Evolutionary conservation across 805 yeast species (phyloP).

Genomic region (Ogataea parapolymorpha): DNA sequence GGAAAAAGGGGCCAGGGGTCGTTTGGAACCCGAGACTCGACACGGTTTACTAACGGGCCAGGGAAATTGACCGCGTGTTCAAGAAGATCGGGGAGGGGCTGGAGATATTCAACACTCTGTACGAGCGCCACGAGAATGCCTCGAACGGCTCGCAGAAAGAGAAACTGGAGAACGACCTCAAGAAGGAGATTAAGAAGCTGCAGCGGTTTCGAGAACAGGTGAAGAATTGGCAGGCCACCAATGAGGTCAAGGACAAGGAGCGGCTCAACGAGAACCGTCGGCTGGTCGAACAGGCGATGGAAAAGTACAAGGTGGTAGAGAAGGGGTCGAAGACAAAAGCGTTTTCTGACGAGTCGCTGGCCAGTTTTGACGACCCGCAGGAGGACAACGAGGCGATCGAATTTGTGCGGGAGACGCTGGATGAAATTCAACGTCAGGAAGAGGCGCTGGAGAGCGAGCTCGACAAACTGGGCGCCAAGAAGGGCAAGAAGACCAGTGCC

Average conservation of each 20-base stretch:
- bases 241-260: slow-evolving; percentile 45
- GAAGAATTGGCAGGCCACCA: slow-evolving; percentile 55
- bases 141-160: slow-evolving; percentile 53
- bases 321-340: slow-evolving; percentile 55
- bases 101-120: slow-evolving; percentile 50
- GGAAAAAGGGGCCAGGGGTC: slow-evolving; percentile 1
- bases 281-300: slow-evolving; percentile 49
- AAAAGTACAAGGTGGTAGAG: slow-evolving; percentile 57
- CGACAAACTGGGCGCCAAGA: slow-evolving; percentile 48
- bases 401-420: slow-evolving; percentile 68
- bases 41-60: slow-evolving; percentile 14
- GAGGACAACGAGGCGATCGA: slow-evolving; percentile 70
- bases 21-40: background rate
- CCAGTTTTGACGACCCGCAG: slow-evolving; percentile 52
- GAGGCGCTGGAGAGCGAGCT: slow-evolving; percentile 75
- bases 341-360: slow-evolving; percentile 54
- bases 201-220: slow-evolving; percentile 60
- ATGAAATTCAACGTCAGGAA: slow-evolving; percentile 74
- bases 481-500: slow-evolving; percentile 45
- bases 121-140: slow-evolving; percentile 50
- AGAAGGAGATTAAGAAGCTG: slow-evolving; percentile 57
- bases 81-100: slow-evolving; percentile 59
- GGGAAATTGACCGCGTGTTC: slow-evolving; percentile 61
- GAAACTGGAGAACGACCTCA: slow-evolving; percentile 52
- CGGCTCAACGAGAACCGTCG: slow-evolving; percentile 45